Conservation (phyloP, 2,329 filamentous ascomycete genomes). For the Cadophora luteo-olivacea region DNA sequence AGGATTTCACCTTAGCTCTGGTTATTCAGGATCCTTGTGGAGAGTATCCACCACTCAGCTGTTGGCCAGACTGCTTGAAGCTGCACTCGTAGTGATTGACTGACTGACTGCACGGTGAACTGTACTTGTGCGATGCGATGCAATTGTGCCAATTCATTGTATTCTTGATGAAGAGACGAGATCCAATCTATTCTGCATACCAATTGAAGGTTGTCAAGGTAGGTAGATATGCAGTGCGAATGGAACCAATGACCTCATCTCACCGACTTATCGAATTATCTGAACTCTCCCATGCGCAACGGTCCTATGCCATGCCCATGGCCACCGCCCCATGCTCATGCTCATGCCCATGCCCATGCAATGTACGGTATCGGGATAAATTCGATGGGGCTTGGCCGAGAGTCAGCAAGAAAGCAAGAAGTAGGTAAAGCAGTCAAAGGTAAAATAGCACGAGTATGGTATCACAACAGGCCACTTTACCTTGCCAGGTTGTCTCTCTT, state of each 20-base stretch:
- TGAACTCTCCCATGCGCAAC: neutral
- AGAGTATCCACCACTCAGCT: neutral
- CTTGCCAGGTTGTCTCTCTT: neutral
- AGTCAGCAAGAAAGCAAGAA: neutral
- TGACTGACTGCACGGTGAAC: neutral
- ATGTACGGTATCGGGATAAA: neutral
- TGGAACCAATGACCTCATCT: neutral
- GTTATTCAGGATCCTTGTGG: slow-evolving; percentile 2
- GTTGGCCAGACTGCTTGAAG: neutral
- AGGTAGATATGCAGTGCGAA: neutral
- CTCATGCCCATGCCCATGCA: neutral
- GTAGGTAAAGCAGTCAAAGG: too few species aligned
- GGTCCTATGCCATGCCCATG: too few species aligned
- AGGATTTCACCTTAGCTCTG: neutral
- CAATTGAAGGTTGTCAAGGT: neutral
- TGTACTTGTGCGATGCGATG: neutral
- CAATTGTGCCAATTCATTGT: neutral
- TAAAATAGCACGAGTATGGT: neutral
- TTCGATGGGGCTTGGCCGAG: neutral
- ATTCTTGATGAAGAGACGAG: neutral
- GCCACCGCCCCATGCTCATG: too few species aligned
- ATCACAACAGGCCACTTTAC: slow-evolving; percentile 1
- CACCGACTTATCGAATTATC: neutral
- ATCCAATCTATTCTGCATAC: neutral
- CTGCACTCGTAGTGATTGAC: too few species aligned